Percentiles rank a stretch among this genome's conserved stretches.
These are phyloP conservation scores for Haplosporangium gracile DNA, from an alignment of 192 early-diverging fungal species.

Conservation along the genomic window DNA sequence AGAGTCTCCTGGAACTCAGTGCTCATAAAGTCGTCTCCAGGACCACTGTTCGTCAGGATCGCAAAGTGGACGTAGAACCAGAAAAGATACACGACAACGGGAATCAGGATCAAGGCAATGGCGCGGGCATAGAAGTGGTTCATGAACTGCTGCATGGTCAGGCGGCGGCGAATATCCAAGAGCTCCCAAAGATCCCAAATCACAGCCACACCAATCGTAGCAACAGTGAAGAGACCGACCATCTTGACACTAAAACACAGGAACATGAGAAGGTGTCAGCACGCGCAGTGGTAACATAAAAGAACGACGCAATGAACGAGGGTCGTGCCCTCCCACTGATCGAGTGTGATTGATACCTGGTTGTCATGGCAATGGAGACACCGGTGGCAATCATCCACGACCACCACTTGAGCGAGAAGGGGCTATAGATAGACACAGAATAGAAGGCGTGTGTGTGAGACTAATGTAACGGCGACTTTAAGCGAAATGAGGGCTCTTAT, in stretches of 20 bases:
- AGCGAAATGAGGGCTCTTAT: conserved; percentile 23
- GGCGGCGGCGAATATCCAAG: conserved; percentile 84
- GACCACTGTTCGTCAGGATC: conserved; percentile 82
- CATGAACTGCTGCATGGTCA: conserved; percentile 75
- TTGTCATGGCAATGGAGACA: conserved; percentile 80
- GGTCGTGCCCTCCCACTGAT: no score
- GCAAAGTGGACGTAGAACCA: conserved; percentile 97
- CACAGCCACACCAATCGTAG: conserved; percentile 85
- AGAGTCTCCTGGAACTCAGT: conserved; percentile 89
- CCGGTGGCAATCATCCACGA: conserved; percentile 87
- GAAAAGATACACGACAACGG: conserved; percentile 80
- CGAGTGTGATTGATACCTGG: conserved; percentile 39
- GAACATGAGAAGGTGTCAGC: neutral
- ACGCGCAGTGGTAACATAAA: neutral
- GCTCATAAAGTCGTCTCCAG: conserved; percentile 95
- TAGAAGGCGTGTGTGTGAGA: conserved; percentile 16
- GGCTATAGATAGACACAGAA: conserved; percentile 59
- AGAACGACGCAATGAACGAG: neutral
- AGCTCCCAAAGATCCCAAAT: conserved; percentile 93
- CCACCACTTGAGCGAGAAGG: conserved; percentile 89
- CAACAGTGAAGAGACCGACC: conserved; percentile 93
- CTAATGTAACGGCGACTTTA: neutral
- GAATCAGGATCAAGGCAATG: conserved; percentile 86
- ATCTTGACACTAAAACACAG: conserved; percentile 82
- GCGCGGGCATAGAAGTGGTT: conserved; percentile 90